Base-by-base conservation (phyloP, 441 rosid species). In the Erysimum cheiri region DNA sequence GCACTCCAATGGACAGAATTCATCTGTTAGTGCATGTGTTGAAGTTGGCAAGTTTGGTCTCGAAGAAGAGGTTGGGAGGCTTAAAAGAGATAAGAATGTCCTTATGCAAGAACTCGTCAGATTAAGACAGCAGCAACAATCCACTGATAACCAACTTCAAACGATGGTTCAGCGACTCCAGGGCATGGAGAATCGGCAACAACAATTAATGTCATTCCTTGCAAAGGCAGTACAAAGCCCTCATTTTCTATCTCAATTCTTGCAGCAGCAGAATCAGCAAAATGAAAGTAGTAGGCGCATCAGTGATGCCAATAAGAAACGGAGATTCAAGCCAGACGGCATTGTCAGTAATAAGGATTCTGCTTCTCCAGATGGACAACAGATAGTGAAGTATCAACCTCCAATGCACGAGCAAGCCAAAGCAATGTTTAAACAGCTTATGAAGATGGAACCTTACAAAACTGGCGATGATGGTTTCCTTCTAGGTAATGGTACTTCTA, bases 121-220 rank as follows among this genome's bases (percentile, higher is more conserved):
- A 79, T 77, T 92, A 67, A 88, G 97, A 75, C 97, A 87, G 81
- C 97, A 92, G 77, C 99, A 85, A 73, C 97, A 95, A 77, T 60
- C 92, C 47, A 95, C 97, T 33, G 95, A 92, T 60, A 74, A 69
- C 81, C 93, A 92, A 78, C 78, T 95, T 73, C 97, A 87, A 70
- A 70, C 86, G 1, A 82, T 80, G 93, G 93, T 83, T 43, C 92
- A 95, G 80, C 91, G 90, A 67, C 93, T 92, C 77, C 91, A 92
- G 35, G 96, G 92, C 26, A 91, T 92, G 98, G 98, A 95, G 81
- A 91, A 89, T 80, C 81, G 98, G 53, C 99, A 92, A 79, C 98
- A 89, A 65, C 98, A 92, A 64, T 77, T 92, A 89, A 92, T 92
- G 95, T 87, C 97, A 19, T 95, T 92, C 79, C 83, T 95, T 49